These are phyloP conservation scores for Fusarium sarcochroum DNA, from an alignment of 2,329 filamentous ascomycete genomes.

Conservation along the genomic window DNA sequence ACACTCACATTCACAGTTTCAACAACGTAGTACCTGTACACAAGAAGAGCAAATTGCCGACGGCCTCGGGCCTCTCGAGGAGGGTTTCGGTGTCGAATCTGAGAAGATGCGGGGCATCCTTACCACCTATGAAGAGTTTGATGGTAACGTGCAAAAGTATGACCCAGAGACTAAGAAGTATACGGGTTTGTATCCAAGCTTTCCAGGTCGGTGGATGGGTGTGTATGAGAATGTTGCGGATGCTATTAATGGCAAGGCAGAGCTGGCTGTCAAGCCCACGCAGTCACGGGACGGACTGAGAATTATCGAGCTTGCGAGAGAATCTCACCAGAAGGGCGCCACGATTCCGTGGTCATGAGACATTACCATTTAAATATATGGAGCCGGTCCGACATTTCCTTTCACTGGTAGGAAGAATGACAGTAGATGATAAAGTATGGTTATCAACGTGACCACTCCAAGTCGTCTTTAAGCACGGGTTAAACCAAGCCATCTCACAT, in stretches of 20 bases:
- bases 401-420: no score
- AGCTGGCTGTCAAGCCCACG: slow-evolving; percentile 57
- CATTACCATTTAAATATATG: no score
- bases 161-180: slow-evolving; percentile 53
- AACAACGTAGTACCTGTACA: slow-evolving; percentile 55
- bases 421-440: no score
- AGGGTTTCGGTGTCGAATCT: slow-evolving; percentile 34
- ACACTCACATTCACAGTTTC: slow-evolving; percentile 63
- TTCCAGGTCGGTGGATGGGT: slow-evolving; percentile 56
- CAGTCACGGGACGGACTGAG: slow-evolving; percentile 57
- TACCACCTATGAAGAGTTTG: slow-evolving; percentile 56
- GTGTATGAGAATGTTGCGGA: slow-evolving; percentile 58
- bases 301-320: slow-evolving; percentile 56
- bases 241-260: slow-evolving; percentile 56
- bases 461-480: no score
- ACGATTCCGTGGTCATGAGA: slow-evolving; percentile 49
- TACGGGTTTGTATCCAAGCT: slow-evolving; percentile 55
- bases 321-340: slow-evolving; percentile 53
- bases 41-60: slow-evolving; percentile 42
- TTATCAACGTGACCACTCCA: no score
- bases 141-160: slow-evolving; percentile 49
- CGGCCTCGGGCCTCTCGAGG: slow-evolving; percentile 29
- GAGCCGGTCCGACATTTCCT: no score
- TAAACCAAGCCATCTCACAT: no score
- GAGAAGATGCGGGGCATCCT: slow-evolving; percentile 48